These are phyloP conservation scores for Dichotomopilus funicola DNA, from an alignment of 2,329 filamentous ascomycete species.

Conservation along the genomic window DNA sequence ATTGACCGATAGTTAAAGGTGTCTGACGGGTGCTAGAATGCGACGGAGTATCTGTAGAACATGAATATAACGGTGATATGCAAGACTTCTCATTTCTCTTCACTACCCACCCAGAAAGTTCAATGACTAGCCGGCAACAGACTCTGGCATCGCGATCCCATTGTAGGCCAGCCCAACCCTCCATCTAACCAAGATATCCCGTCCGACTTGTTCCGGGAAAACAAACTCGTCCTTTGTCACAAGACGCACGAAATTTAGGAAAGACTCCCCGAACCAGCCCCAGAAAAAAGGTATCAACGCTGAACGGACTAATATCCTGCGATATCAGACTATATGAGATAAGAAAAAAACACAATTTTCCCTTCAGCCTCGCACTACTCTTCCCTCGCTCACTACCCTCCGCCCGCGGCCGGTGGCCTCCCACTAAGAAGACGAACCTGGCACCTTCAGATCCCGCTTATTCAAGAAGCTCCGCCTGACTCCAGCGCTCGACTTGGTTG, in stretches of 20 bases:
- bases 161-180: too few relatives aligned
- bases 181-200: too few relatives aligned
- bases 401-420: neutral
- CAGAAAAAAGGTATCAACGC: conserved; percentile 2
- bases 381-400: neutral
- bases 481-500: conserved; percentile 1
- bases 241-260: neutral
- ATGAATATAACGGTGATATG: too few relatives aligned
- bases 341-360: neutral
- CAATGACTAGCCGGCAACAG: too few relatives aligned
- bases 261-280: neutral
- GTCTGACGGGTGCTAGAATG: too few relatives aligned
- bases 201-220: too few relatives aligned
- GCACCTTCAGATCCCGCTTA: conserved; percentile 7
- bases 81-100: too few relatives aligned
- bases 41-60: too few relatives aligned
- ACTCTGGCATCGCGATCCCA: too few relatives aligned
- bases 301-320: neutral
- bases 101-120: too few relatives aligned
- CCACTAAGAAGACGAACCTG: conserved; percentile 5
- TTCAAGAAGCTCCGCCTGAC: conserved; percentile 5
- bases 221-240: neutral
- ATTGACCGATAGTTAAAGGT: too few relatives aligned
- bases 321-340: neutral
- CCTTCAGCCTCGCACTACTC: neutral